Base-by-base conservation (phyloP, 2,329 filamentous ascomycete species). In the Diaporthe helianthi region DNA sequence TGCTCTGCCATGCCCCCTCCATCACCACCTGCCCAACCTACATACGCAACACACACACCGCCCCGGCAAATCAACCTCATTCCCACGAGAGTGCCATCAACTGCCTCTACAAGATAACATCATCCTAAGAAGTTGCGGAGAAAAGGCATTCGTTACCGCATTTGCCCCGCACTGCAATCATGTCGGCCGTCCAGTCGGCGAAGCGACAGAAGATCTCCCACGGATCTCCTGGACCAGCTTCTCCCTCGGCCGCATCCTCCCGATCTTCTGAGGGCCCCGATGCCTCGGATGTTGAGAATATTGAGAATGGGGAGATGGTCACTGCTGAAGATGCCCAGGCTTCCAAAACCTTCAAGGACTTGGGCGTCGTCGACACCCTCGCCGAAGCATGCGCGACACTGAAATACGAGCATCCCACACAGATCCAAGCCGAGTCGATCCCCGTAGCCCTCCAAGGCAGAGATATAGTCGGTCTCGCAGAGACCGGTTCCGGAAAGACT, bases 401-500 rank as follows among this genome's bases (percentile, higher is more conserved):
- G 65, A 92, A 92, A 72, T 99, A 94, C 85, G 97, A 91, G 76
- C 81, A 86, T 33, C 93, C 96, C 0, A 99, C 95, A 1, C 91
- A 94, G 0, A 98, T 99, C 73, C 96, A 98, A 79, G 86, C 86
- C 64, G 88, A 97, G 79, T 87, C 94, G 0, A 97, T 98, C 74
- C 95, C 95, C 5, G 76, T 86, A 54, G 94, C 94, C 29, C 85
- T 98, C 9, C 80, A 91, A 75, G 91, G 91, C 63, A 88, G 92
- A 77, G 94, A 97, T 79, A 84, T 97, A 55, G 97, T 99, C 74
- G 96, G 94, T 51, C 86, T 98, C 64, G 96, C 96, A 38, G 95
- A 99, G 81, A 99, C 96, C 0, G 96, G 96, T 74, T 94, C 90
- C 77, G 96, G 96, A 81, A 99, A 98, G 83, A 98, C 96, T 0